These are phyloP conservation scores for Galerina marginata DNA, from an alignment of 768 basidiomycete genomes.

Conservation along the genomic window DNA sequence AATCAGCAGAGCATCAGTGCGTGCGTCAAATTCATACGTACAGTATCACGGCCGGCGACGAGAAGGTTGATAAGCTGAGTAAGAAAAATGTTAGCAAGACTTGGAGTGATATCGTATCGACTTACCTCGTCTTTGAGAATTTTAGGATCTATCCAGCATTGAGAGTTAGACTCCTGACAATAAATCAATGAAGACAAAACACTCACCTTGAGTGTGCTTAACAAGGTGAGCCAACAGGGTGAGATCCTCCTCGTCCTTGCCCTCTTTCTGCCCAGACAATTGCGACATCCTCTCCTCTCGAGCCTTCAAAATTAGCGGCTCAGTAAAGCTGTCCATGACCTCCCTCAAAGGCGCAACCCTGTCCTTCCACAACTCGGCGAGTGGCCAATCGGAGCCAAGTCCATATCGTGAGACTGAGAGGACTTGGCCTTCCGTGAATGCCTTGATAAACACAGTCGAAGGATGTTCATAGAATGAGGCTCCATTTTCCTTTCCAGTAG, in stretches of 20 bases:
- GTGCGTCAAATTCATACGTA: constrained; percentile 13
- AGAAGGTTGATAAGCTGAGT: constrained; percentile 49
- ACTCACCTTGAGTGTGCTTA: constrained; percentile 51
- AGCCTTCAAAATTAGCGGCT: constrained; percentile 44
- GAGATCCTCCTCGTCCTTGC: constrained; percentile 37
- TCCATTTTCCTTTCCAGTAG: constrained; percentile 10
- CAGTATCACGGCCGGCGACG: constrained; percentile 58
- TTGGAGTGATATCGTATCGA: not conserved
- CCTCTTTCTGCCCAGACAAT: constrained; percentile 10
- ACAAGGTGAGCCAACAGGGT: constrained; percentile 53
- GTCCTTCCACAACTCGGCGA: constrained; percentile 55
- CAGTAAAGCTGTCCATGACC: constrained; percentile 48
- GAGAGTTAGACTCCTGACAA: not conserved
- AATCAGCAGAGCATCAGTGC: not conserved
- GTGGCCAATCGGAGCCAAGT: constrained; percentile 48
- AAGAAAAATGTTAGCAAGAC: not conserved
- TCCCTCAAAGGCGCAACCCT: constrained; percentile 42
- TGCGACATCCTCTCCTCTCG: constrained; percentile 29
- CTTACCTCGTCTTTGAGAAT: constrained; percentile 26
- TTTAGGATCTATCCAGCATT: constrained; percentile 11
- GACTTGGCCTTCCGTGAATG: constrained; percentile 53
- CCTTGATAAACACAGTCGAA: constrained; percentile 44
- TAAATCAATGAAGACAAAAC: not conserved
- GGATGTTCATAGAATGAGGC: constrained; percentile 17
- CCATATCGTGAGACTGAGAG: constrained; percentile 40